Evolutionary conservation across 208 protist species (phyloP).

Genomic region (Leishmania aethiopica): DNA sequence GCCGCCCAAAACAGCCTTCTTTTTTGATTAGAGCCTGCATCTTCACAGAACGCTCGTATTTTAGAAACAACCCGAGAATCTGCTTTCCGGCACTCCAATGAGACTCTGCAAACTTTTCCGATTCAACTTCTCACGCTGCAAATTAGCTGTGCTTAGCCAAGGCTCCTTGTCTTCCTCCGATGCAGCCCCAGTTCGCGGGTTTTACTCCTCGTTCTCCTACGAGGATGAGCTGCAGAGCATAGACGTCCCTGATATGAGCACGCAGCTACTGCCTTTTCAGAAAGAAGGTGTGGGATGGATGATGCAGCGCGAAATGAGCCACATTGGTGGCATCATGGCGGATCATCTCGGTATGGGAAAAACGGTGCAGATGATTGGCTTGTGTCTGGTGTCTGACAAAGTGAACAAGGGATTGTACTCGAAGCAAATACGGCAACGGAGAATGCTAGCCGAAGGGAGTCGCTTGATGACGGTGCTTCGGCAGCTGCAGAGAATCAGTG

Average conservation of each 20-base stretch:
- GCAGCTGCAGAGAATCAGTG: conserved; percentile 83
- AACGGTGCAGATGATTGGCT: conserved; percentile 92
- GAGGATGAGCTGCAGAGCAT: conserved; percentile 57
- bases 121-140: conserved; percentile 28
- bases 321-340: conserved; percentile 90
- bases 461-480: conserved; percentile 79
- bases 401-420: conserved; percentile 43
- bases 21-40: neutral
- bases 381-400: conserved; percentile 78
- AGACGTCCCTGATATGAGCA: conserved; percentile 73
- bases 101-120: conserved; percentile 22
- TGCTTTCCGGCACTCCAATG: conserved; percentile 13
- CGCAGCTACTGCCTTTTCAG: conserved; percentile 84
- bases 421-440: conserved; percentile 34
- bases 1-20: neutral
- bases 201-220: conserved; percentile 87
- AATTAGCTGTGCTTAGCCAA: conserved; percentile 41
- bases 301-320: conserved; percentile 71
- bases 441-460: conserved; percentile 49
- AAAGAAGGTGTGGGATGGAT: conserved; percentile 93
- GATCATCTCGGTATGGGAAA: conserved; percentile 93
- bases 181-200: conserved; percentile 56
- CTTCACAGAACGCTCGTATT: neutral
- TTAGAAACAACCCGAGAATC: neutral
- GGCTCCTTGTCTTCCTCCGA: conserved; percentile 48